These are phyloP conservation scores for Epichloe sylvatica DNA, from an alignment of 2,329 filamentous ascomycete genomes.

Conservation along the genomic window DNA sequence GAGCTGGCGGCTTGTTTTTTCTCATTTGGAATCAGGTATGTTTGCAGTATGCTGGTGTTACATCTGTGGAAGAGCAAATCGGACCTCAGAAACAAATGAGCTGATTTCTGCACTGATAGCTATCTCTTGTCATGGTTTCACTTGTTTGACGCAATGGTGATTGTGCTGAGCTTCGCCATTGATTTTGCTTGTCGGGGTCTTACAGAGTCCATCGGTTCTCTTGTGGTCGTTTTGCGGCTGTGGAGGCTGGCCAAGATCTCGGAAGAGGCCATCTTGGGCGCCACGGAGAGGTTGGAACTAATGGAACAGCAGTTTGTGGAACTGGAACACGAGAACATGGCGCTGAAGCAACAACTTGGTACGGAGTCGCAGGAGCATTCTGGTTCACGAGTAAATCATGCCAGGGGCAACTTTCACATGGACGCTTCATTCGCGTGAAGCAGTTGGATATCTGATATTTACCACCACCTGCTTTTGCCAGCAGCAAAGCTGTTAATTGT, in stretches of 20 bases:
- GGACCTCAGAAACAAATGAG: background rate
- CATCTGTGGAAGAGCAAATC: background rate
- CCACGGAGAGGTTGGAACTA: constrained; percentile 46
- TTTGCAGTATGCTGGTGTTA: constrained; percentile 4
- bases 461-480: background rate
- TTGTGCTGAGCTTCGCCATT: constrained; percentile 46
- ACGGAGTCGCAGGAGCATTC: constrained; percentile 8
- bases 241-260: constrained; percentile 60
- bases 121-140: constrained; percentile 48
- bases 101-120: constrained; percentile 18
- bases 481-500: background rate
- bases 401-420: background rate
- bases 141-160: constrained; percentile 49
- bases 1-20: constrained; percentile 46
- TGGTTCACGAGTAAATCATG: constrained; percentile 5
- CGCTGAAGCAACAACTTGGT: constrained; percentile 11
- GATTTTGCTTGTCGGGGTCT: constrained; percentile 47
- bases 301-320: constrained; percentile 37
- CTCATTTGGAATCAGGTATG: constrained; percentile 46
- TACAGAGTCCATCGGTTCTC: constrained; percentile 47
- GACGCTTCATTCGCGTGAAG: background rate
- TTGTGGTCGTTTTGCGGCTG: constrained; percentile 52
- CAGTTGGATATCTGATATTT: background rate
- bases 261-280: constrained; percentile 51
- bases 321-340: constrained; percentile 33